Evolutionary conservation across 1,139 yeast genomes (phyloP).

Genomic region (Candida freyschussii): DNA sequence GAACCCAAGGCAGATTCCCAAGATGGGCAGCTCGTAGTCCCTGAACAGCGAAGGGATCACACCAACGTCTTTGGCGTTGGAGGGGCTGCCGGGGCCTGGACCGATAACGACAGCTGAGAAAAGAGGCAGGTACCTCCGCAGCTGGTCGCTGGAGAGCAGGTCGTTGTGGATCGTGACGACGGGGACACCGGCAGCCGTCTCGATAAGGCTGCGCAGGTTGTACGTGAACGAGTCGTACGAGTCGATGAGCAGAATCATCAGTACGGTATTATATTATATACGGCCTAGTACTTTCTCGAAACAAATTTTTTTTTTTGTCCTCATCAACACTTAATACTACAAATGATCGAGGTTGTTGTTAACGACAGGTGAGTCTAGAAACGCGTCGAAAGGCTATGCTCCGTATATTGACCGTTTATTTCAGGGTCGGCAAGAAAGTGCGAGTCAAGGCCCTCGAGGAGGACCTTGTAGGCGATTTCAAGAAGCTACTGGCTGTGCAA

Average conservation of each 20-base stretch:
- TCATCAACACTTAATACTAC: too few species aligned
- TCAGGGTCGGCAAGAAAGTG: constrained; percentile 79
- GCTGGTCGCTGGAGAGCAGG: constrained; percentile 42
- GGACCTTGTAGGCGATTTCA: constrained; percentile 90
- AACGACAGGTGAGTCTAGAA: constrained; percentile 40
- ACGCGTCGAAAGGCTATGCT: too few species aligned
- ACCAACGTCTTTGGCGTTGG: constrained; percentile 61
- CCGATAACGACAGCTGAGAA: constrained; percentile 84
- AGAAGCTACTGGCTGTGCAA: constrained; percentile 76
- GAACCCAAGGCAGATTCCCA: constrained; percentile 93
- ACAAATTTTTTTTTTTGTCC: too few species aligned
- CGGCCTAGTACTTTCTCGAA: too few species aligned
- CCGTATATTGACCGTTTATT: too few species aligned
- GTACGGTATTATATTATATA: too few species aligned
- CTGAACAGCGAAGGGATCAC: constrained; percentile 42
- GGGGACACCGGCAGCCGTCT: constrained; percentile 44
- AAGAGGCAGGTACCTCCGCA: constrained; percentile 33
- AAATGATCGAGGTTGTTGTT: constrained; percentile 46
- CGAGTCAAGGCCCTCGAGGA: constrained; percentile 69
- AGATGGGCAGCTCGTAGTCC: constrained; percentile 48
- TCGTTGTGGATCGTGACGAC: constrained; percentile 78
- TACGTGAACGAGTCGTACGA: constrained; percentile 94
- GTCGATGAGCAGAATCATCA: constrained; percentile 73
- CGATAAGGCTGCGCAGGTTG: constrained; percentile 67
- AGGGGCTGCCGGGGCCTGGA: constrained; percentile 97